Evolutionary conservation across 2,329 filamentous ascomycete genomes (phyloP).

Genomic region (Colletotrichum gloeosporioides): DNA sequence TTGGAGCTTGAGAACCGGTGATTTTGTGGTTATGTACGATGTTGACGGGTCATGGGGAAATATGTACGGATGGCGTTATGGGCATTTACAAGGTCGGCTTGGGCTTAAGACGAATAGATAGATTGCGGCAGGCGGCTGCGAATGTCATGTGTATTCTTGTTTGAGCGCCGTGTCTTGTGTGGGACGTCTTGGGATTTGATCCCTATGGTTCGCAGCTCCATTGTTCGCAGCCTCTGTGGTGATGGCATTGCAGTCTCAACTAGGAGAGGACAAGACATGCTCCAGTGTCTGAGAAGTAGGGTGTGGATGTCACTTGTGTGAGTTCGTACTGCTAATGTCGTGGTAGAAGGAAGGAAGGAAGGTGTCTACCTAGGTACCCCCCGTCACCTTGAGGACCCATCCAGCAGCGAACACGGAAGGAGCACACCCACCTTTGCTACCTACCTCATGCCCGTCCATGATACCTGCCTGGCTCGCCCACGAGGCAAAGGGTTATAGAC

Average conservation of each 20-base stretch:
- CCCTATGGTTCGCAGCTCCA: background rate
- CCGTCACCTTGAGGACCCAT: background rate
- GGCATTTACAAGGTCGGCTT: background rate
- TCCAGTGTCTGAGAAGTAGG: background rate
- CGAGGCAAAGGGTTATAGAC: background rate
- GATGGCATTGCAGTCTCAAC: background rate
- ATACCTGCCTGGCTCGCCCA: background rate
- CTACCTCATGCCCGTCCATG: background rate
- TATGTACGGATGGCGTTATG: background rate
- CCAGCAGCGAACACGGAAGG: background rate
- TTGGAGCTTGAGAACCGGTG: slow-evolving; percentile 48
- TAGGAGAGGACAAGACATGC: background rate
- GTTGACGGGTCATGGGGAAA: background rate
- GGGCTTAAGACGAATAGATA: background rate
- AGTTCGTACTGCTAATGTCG: background rate
- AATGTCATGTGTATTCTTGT: background rate
- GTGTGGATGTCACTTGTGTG: background rate
- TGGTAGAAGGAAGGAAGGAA: background rate
- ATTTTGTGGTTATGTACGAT: background rate
- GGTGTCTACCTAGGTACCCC: background rate
- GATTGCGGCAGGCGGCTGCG: background rate
- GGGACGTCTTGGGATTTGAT: background rate
- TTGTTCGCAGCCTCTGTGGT: background rate
- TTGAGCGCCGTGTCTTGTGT: rapidly evolving
- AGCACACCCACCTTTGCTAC: background rate